Evolutionary conservation across 2,329 filamentous ascomycete species (phyloP), one percentile per base, ranked within the genome.

Genomic region (Penicillium italicum): DNA sequence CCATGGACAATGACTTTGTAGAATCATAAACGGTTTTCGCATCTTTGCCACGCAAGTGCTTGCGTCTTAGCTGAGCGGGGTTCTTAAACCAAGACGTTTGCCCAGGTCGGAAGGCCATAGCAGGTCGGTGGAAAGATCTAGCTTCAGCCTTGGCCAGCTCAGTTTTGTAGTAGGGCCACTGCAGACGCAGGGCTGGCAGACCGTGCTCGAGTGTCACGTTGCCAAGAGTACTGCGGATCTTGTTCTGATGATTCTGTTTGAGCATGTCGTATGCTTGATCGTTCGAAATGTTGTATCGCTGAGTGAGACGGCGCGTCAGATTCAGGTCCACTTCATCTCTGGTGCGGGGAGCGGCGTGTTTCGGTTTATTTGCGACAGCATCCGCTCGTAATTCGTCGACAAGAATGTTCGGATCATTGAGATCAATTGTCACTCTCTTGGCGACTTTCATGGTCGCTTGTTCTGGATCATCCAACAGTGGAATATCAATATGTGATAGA

Each of bases 191-290:
- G 11, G 94, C 94, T 16, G 94, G 93, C 79, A 96, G 81, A 72
- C 90, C 92, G 76, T 99, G 94, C 72, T 99, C 94, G 40, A 99
- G 87, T n/a, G 89, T 86, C 59, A 96, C 85, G 68, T 92, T 93
- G 43, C 91, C 91, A 58, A 99, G 84, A 1, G 91, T 96, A 50
- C 91, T 94, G 63, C 94, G 86, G 58, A 99, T 90, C 74, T 96
- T 97, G 80, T 90, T 91, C 76, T 96, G 91, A 69, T 96, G 92
- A 69, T 97, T 97, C 73, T 96, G 91, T 74, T 97, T 97, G 42
- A 99, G 83, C 57, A 91, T 85, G 69, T 97, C 92, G 72, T 99
- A 99, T 1, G 92, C 92, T 56, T 94, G 89, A 68, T 99, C 94
- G 61, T 97, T 97, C 30, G 92, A 96, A 56, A 95, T 89, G 70